Base-by-base conservation (phyloP, 495 filamentous ascomycete species). In the Talaromyces proteolyticus region DNA sequence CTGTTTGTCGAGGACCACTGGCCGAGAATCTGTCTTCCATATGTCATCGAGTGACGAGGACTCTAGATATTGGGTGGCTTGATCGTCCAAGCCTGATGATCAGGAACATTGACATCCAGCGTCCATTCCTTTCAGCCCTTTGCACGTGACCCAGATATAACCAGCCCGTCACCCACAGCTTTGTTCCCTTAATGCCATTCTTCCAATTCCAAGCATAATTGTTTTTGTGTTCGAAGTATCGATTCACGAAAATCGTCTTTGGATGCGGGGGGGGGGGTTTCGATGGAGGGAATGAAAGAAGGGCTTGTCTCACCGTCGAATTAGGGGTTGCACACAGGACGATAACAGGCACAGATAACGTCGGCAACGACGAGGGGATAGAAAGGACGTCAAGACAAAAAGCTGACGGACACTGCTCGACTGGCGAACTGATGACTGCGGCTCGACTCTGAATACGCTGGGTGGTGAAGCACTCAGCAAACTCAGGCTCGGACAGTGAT, bases 371-470 rank as follows among this genome's bases (percentile, higher is more conserved):
- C 62, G 59, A 64, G 62, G 63, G 63, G 69, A 57, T 48, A 55
- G 50, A 47, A 57, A 56, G 61, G 55, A 58, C 60, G 67, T 71
- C 70, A 60, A 69, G 63, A 55, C 57, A 67, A 59, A 42, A 60
- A 67, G 65, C 57, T 60, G 59, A 59, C 61, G 64, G 61, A 73
- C 63, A 69, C 69, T 65, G 66, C 67, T 72, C 63, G 67, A 73
- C 68, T 64, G 62, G 67, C 69, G 68, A 60, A 53, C 62, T 62
- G 62, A 62, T 61, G n/a, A 54, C 54, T 60, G 47, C 60, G 50
- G 59, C 53, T 52, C 50, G 51, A 59, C 59, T 50, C 53, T 20
- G 51, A 59, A 50, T 52, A 65, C 67, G 70, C 66, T 68, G 66
- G 53, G 53, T 49, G 47, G 50, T 55, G 42, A 47, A 10, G 29